These are phyloP conservation scores for Apiospora saccharicola DNA, from an alignment of 2,329 filamentous ascomycete genomes.

Conservation along the genomic window DNA sequence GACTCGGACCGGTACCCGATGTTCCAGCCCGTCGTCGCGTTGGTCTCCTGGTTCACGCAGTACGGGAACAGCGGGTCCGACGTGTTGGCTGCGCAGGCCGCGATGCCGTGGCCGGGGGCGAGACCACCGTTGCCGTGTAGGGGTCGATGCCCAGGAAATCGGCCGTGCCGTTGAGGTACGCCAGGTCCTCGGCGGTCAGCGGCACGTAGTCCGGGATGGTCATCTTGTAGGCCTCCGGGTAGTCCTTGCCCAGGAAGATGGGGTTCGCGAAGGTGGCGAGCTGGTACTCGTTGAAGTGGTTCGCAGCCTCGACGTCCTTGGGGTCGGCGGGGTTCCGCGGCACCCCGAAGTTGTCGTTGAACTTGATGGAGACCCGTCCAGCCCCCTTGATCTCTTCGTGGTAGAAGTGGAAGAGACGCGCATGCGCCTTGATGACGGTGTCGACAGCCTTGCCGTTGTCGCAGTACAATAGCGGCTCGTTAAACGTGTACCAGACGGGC, in stretches of 20 bases:
- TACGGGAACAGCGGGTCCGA: slow-evolving; percentile 56
- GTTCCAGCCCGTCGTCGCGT: slow-evolving; percentile 61
- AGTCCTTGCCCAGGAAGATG: slow-evolving; percentile 58
- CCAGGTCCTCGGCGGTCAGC: slow-evolving; percentile 56
- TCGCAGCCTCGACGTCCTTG: slow-evolving; percentile 52
- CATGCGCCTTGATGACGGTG: slow-evolving; percentile 56
- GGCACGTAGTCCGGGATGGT: slow-evolving; percentile 53
- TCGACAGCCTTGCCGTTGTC: slow-evolving; percentile 37
- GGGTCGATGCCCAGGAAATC: slow-evolving; percentile 66
- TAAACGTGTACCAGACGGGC: slow-evolving; percentile 60
- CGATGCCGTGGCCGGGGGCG: slow-evolving; percentile 54
- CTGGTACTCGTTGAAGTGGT: slow-evolving; percentile 56
- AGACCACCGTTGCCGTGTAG: slow-evolving; percentile 64
- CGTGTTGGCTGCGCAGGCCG: slow-evolving; percentile 55
- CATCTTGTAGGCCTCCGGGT: slow-evolving; percentile 54
- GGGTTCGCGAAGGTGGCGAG: slow-evolving; percentile 61
- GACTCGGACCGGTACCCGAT: slow-evolving; percentile 63
- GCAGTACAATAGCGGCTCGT: slow-evolving; percentile 53
- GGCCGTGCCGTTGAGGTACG: slow-evolving; percentile 55
- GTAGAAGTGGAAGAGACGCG: slow-evolving; percentile 60
- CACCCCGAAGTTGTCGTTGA: slow-evolving; percentile 59
- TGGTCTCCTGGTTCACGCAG: slow-evolving; percentile 58
- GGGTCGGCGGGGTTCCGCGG: slow-evolving; percentile 49
- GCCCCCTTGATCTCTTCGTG: slow-evolving; percentile 59
- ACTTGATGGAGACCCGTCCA: slow-evolving; percentile 58